Percentiles rank a stretch among this genome's conserved stretches.
Conservation (phyloP, 202 grass and related monocot genomes). For the Panicum hallii region DNA sequence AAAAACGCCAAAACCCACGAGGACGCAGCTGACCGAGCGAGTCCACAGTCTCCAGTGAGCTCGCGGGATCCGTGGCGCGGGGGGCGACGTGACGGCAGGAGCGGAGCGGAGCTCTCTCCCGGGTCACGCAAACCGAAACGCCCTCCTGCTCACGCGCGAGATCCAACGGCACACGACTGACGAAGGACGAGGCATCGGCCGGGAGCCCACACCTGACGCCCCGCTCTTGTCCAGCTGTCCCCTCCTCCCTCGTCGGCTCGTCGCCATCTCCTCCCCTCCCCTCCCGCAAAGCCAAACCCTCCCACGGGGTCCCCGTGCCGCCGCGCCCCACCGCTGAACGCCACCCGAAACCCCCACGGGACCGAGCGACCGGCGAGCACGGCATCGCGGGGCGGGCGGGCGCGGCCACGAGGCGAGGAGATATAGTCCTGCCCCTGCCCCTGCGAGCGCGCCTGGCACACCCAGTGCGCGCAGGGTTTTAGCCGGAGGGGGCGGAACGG, state of each 20-base stretch:
- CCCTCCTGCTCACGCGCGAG: slow-evolving; percentile 41
- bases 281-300: neutral
- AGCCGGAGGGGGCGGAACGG: neutral
- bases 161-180: slow-evolving; percentile 49
- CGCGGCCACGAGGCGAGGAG: neutral
- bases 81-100: neutral
- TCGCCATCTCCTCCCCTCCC: neutral
- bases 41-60: no score
- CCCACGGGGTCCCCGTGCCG: slow-evolving; percentile 27
- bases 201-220: neutral
- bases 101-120: slow-evolving; percentile 8
- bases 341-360: neutral
- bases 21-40: no score
- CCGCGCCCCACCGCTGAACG: slow-evolving; percentile 28
- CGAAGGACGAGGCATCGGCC: neutral
- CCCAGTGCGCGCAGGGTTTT: neutral
- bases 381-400: neutral
- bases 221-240: neutral
- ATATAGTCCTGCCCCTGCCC: neutral
- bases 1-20: no score
- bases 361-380: slow-evolving; percentile 1
- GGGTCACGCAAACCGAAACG: slow-evolving; percentile 40
- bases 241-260: slow-evolving; percentile 22
- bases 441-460: neutral
- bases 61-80: no score